phyloP scores from a whole-genome alignment of 495 filamentous ascomycete species.

The Parachaetomium inaequale region DNA sequence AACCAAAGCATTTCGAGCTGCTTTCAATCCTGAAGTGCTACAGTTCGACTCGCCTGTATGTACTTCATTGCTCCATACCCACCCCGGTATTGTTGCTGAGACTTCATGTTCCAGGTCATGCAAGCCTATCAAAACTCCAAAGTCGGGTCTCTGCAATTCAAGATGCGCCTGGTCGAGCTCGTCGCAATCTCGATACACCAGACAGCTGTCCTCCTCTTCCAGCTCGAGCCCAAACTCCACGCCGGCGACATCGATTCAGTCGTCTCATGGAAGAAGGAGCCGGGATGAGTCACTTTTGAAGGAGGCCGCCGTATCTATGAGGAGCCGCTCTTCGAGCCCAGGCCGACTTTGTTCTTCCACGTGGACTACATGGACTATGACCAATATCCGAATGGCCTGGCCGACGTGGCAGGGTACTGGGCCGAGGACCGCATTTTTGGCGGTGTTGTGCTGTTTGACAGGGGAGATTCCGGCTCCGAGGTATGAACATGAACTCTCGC shows the following conservation, averaged over 20 bases:
- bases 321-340: background rate
- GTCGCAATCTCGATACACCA: conserved; percentile 4
- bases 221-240: conserved; percentile 5
- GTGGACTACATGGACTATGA: conserved; percentile 5
- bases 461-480: conserved; percentile 10
- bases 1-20: background rate
- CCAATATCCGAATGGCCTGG: conserved; percentile 6
- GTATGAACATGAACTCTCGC: background rate
- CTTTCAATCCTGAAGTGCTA: background rate
- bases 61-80: too few relatives aligned
- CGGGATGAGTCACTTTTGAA: background rate
- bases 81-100: too few relatives aligned
- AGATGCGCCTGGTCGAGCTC: conserved; percentile 10
- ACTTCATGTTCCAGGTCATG: background rate
- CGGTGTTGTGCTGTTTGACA: conserved; percentile 4
- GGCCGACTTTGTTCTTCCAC: conserved; percentile 6
- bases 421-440: conserved; percentile 16
- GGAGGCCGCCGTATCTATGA: background rate
- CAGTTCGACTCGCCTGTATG: background rate
- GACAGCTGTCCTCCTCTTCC: conserved; percentile 6
- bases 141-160: conserved; percentile 7
- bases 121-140: conserved; percentile 3
- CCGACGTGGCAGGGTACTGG: conserved; percentile 17
- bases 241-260: conserved; percentile 6
- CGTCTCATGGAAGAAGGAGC: conserved; percentile 1